Conservation (phyloP, 306 rosid genomes). For the Acacia acuminata region DNA sequence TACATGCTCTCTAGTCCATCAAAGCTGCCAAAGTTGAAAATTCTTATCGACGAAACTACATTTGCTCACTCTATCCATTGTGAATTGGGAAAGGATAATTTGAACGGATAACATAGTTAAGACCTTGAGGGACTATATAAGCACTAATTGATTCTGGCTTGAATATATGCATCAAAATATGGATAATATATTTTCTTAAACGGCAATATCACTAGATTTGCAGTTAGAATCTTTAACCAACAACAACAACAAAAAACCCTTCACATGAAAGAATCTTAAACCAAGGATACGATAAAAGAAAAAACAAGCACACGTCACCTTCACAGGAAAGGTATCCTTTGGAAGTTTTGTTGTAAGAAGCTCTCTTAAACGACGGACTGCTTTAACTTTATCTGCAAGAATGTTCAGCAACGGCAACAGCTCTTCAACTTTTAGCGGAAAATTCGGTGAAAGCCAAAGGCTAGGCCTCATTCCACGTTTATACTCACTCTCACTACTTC, state of each 20-base stretch:
- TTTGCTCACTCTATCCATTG: too few relatives aligned
- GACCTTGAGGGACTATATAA: background rate
- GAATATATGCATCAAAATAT: background rate
- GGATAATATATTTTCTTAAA: background rate
- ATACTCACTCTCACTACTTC: constrained; percentile 50
- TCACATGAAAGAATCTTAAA: constrained; percentile 2
- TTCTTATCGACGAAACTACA: too few relatives aligned
- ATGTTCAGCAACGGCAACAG: constrained; percentile 87
- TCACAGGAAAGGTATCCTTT: constrained; percentile 86
- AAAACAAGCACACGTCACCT: constrained; percentile 53
- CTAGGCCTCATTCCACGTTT: constrained; percentile 79
- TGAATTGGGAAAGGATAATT: too few relatives aligned
- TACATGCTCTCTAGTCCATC: background rate
- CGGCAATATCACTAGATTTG: background rate
- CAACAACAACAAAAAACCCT: too few relatives aligned
- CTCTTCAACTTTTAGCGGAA: constrained; percentile 80
- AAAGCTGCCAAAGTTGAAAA: background rate
- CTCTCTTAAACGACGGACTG: constrained; percentile 85
- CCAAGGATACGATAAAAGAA: background rate
- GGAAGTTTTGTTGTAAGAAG: constrained; percentile 91
- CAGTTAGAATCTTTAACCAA: too few relatives aligned
- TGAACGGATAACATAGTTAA: too few relatives aligned
- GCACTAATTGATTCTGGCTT: background rate
- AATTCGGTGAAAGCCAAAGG: constrained; percentile 84
- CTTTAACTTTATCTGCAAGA: constrained; percentile 87